Conservation (phyloP, 2,329 filamentous ascomycete species). For the Botrytis cinerea region DNA sequence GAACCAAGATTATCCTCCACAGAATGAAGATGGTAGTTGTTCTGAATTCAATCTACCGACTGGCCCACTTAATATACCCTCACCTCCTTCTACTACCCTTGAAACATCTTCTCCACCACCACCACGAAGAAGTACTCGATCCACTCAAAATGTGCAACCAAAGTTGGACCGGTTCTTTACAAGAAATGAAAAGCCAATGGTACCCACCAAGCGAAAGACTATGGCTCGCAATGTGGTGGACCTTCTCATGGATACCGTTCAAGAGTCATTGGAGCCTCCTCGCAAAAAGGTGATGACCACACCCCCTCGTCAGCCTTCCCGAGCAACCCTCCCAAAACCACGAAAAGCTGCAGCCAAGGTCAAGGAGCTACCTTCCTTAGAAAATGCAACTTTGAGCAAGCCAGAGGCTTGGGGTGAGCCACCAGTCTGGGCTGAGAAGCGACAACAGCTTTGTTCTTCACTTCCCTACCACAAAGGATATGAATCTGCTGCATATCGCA, state of each 20-base stretch:
- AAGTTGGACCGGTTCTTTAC: background rate
- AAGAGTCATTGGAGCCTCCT: background rate
- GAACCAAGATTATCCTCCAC: background rate
- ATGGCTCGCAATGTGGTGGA: background rate
- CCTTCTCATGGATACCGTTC: background rate
- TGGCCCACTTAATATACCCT: background rate
- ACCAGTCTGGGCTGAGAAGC: constrained; percentile 56
- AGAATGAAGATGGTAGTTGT: constrained; percentile 4
- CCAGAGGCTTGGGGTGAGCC: constrained; percentile 43
- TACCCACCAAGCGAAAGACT: constrained; percentile 6
- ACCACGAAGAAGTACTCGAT: background rate
- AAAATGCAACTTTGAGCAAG: constrained; percentile 27
- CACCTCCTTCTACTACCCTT: background rate
- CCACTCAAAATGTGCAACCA: background rate
- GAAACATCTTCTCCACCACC: background rate
- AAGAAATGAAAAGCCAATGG: background rate
- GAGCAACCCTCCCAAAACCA: background rate
- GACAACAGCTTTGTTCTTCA: constrained; percentile 64
- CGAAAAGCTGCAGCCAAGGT: background rate
- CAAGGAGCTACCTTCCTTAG: constrained; percentile 1
- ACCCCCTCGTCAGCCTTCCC: background rate
- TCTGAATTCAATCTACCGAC: background rate
- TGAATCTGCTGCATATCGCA: constrained; percentile 60
- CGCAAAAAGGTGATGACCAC: background rate
- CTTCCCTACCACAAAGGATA: constrained; percentile 63